These are phyloP conservation scores for Aphanomyces stellatus DNA, from an alignment of 352 stramenopile species.

Conservation along the genomic window DNA sequence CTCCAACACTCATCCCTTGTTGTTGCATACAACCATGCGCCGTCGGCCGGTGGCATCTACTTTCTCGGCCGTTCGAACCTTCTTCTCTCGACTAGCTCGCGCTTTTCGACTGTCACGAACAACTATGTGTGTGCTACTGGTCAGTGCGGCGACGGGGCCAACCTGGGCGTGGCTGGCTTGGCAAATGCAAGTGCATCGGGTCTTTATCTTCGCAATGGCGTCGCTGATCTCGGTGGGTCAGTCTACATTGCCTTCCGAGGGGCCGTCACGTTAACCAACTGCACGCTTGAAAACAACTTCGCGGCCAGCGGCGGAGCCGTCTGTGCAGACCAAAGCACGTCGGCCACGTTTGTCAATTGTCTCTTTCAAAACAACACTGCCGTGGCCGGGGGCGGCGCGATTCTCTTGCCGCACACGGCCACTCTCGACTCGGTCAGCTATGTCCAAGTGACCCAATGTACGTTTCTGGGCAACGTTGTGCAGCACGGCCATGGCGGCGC, in stretches of 20 bases:
- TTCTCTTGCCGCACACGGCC: background rate
- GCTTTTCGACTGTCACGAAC: background rate
- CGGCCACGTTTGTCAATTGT: background rate
- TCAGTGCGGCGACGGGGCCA: constrained; percentile 1
- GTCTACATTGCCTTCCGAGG: background rate
- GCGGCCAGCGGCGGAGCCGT: background rate
- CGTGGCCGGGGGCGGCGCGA: background rate
- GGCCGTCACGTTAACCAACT: background rate
- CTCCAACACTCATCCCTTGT: background rate
- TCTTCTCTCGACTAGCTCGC: background rate
- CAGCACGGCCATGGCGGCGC: background rate
- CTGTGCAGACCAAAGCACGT: background rate
- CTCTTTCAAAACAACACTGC: background rate
- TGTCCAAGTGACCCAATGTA: background rate
- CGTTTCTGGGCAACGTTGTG: background rate
- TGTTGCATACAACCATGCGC: background rate
- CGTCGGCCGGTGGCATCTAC: background rate
- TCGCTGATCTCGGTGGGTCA: background rate
- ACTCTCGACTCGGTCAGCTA: background rate
- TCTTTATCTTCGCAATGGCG: background rate
- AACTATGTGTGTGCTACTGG: background rate
- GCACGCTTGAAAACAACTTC: background rate
- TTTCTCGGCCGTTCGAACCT: background rate
- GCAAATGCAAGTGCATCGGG: background rate
- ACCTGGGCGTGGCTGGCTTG: background rate